phyloP scores from a whole-genome alignment of 257 asterid species.

The Nicotiana tomentosiformis region DNA sequence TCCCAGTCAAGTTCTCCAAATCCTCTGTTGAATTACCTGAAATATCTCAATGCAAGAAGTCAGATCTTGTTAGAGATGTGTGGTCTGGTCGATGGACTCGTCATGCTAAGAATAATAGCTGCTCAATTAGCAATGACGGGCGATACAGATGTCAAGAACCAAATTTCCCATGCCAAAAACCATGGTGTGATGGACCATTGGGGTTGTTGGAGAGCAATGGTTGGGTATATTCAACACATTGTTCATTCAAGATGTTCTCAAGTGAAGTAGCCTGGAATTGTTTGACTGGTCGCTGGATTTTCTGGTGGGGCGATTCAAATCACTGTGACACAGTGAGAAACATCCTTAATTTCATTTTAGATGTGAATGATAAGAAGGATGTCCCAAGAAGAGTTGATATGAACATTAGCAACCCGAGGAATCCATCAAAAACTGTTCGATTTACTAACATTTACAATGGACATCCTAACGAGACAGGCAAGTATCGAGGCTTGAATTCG shows the following conservation, averaged over 20 bases:
- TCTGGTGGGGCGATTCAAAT: constrained; percentile 99
- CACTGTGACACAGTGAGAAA: constrained; percentile 84
- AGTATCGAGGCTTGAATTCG: constrained; percentile 70
- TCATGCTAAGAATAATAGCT: constrained; percentile 57
- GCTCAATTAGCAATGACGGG: constrained; percentile 59
- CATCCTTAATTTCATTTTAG: constrained; percentile 60
- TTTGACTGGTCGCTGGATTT: constrained; percentile 64
- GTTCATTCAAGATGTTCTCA: constrained; percentile 64
- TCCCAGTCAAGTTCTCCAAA: constrained; percentile 40
- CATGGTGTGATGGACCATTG: constrained; percentile 76
- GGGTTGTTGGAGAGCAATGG: constrained; percentile 84
- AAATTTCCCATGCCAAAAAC: constrained; percentile 50
- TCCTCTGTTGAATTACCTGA: constrained; percentile 35
- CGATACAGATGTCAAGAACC: constrained; percentile 73
- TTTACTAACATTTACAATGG: constrained; percentile 87
- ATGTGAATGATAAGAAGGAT: constrained; percentile 26
- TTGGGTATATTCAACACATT: constrained; percentile 88
- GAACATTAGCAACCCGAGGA: constrained; percentile 70
- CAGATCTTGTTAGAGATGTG: constrained; percentile 47
- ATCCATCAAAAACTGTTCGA: constrained; percentile 54
- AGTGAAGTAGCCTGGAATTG: constrained; percentile 61
- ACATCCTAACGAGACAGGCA: constrained; percentile 50
- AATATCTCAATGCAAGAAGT: constrained; percentile 42
- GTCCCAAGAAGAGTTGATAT: constrained; percentile 64
- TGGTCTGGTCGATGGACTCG: constrained; percentile 98